A percentile compares a stretch with the other conserved stretches of the same genome.
Conservation (phyloP, 2,329 filamentous ascomycete species). For the Cercospora sesami region DNA sequence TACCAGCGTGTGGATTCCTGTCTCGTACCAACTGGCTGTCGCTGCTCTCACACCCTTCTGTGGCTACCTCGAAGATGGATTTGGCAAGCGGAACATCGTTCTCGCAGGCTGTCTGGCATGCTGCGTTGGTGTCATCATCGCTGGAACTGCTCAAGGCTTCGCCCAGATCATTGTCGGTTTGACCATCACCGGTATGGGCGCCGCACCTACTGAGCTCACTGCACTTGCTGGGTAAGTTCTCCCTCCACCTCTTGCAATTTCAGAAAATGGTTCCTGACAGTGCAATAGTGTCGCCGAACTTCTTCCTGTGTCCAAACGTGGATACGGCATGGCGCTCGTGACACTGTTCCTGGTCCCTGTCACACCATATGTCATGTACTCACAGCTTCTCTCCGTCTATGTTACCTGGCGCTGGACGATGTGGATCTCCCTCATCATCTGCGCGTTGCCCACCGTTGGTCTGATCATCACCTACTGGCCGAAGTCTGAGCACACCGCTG, state of each 20-base stretch:
- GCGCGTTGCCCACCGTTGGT: constrained; percentile 51
- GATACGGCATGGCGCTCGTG: constrained; percentile 18
- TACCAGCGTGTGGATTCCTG: constrained; percentile 19
- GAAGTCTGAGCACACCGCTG: constrained; percentile 6
- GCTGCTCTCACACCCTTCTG: constrained; percentile 22
- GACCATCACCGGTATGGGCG: constrained; percentile 19
- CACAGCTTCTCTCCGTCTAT: constrained; percentile 20
- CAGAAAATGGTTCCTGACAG: not conserved
- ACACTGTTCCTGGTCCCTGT: constrained; percentile 17
- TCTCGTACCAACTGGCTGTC: constrained; percentile 22
- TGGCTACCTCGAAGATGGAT: constrained; percentile 21
- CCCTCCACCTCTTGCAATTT: not conserved
- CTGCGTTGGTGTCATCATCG: constrained; percentile 19
- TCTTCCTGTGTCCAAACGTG: constrained; percentile 22
- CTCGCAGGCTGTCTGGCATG: constrained; percentile 15
- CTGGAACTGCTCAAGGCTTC: constrained; percentile 19
- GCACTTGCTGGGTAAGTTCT: constrained; percentile 19
- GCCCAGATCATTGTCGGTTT: constrained; percentile 16
- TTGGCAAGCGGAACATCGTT: constrained; percentile 20
- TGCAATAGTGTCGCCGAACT: constrained; percentile 10
- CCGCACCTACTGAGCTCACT: constrained; percentile 22
- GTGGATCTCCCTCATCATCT: constrained; percentile 42
- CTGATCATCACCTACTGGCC: constrained; percentile 37
- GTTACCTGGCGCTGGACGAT: constrained; percentile 20
- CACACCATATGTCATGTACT: constrained; percentile 24